Evolutionary conservation across 139 green algal species (phyloP).

Genomic region (Volvox reticuliferus): DNA sequence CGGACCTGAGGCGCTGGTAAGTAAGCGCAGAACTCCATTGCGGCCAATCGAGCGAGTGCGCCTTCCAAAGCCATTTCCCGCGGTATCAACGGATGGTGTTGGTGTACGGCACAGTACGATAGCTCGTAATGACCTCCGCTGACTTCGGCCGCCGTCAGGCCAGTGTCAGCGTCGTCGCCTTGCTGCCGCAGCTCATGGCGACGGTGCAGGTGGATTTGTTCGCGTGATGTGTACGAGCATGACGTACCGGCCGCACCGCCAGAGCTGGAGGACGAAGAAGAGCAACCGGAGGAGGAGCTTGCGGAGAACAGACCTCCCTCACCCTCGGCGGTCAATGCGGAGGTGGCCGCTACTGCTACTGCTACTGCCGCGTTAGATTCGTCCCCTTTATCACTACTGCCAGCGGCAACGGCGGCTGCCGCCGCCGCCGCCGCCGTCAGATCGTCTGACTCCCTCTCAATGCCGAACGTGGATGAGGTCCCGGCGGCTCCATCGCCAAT

Average conservation of each 20-base stretch:
- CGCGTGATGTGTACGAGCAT: neutral
- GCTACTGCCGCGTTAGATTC: neutral
- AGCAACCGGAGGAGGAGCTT: slow-evolving; percentile 2
- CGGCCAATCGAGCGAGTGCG: slow-evolving; percentile 22
- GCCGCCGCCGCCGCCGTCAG: neutral
- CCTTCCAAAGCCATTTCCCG: slow-evolving; percentile 39
- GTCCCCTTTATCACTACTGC: neutral
- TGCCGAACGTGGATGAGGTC: neutral
- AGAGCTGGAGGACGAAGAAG: neutral
- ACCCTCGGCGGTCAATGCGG: neutral
- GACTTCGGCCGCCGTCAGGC: no score
- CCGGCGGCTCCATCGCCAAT: neutral
- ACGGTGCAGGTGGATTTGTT: neutral
- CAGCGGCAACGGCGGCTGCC: neutral
- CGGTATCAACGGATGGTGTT: slow-evolving; percentile 6
- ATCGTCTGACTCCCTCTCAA: no score
- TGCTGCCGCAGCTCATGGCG: neutral
- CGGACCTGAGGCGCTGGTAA: neutral
- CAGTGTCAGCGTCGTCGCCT: neutral
- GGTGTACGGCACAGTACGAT: neutral
- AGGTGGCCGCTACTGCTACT: neutral
- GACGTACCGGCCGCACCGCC: neutral
- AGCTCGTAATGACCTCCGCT: no score
- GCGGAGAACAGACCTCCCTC: neutral
- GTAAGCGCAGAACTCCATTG: slow-evolving; percentile 9